phyloP scores from a whole-genome alignment of 2,329 filamentous ascomycete species.

The Reticulascus tulasneorum region DNA sequence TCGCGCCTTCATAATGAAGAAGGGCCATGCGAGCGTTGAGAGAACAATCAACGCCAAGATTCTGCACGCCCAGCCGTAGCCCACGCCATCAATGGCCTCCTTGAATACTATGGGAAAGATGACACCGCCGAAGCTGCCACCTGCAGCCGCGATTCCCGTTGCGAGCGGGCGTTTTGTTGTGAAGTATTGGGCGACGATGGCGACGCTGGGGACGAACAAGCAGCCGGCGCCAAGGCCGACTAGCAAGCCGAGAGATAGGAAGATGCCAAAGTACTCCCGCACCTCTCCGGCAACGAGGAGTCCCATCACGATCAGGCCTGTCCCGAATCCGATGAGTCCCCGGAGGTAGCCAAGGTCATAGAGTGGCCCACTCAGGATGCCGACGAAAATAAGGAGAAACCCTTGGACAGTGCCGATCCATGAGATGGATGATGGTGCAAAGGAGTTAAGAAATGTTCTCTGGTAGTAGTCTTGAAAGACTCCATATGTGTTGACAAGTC shows the following conservation, averaged over 20 bases:
- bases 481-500: constrained; percentile 40
- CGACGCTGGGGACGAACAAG: constrained; percentile 32
- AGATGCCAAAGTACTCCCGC: constrained; percentile 38
- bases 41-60: constrained; percentile 9
- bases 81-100: constrained; percentile 4
- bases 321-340: constrained; percentile 34
- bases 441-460: constrained; percentile 19
- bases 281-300: constrained; percentile 37
- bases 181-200: constrained; percentile 31
- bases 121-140: constrained; percentile 22
- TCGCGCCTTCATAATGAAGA: no score
- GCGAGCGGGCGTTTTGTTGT: constrained; percentile 21
- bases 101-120: constrained; percentile 9
- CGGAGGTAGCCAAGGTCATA: constrained; percentile 44
- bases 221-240: constrained; percentile 40
- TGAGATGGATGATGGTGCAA: constrained; percentile 24
- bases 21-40: constrained; percentile 7
- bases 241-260: constrained; percentile 41
- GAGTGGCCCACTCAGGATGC: constrained; percentile 39
- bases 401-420: constrained; percentile 45
- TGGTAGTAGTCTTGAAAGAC: constrained; percentile 51
- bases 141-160: constrained; percentile 27
- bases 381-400: constrained; percentile 39
- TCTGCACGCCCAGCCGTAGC: constrained; percentile 9
- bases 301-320: constrained; percentile 39